Evolutionary conservation across 352 stramenopile genomes (phyloP), one percentile per base, ranked within the genome.

Genomic region (Phytopythium ostracodes): DNA sequence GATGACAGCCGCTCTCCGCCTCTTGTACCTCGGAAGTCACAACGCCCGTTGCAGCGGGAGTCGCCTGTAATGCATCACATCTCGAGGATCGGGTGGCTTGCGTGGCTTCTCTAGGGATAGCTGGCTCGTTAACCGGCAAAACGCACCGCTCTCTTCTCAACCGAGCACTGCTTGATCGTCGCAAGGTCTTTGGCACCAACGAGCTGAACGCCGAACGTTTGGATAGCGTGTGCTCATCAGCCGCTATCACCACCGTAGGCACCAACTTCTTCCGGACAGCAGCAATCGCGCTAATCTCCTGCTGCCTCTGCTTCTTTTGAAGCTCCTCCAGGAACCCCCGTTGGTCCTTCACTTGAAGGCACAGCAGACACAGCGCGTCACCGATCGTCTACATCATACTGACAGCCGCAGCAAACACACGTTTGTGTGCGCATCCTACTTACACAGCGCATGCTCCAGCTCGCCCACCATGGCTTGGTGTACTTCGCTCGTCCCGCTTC

Each of bases 371-470:
- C 25, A 3, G 29, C 29, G 29, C 29, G 29, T 7, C 3, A 33
- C 4, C 49, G 9, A 22, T 43, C 1, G 17, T 43, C 11, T 12
- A 20, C 57, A n/a, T 59, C 44, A 59, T 25, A 25, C n/a, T n/a
- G 10, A 42, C 14, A 59, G 10, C 44, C n/a, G 0, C 42, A 49
- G 25, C 25, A 22, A 33, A 12, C 12, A 12, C 12, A 33, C 29
- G 29, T 33, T 33, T 33, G 7, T 7, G 7, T 33, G 29, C 29
- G 7, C 15, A 18, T 40, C 11, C 17, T 17, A 24, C 62, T 46
- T 27, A 85, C 77, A 62, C 15, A 90, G 60, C 27, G 78, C 70
- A 11, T 70, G 64, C 62, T 88, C 70, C 15, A 89, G 63, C 20
- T 71, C 46, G 12, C 76, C 60, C 2, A 75, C 20, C 61, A 89